Conservation (phyloP, 108 stramenopile genomes). For the Schizochytrium sp. region DNA sequence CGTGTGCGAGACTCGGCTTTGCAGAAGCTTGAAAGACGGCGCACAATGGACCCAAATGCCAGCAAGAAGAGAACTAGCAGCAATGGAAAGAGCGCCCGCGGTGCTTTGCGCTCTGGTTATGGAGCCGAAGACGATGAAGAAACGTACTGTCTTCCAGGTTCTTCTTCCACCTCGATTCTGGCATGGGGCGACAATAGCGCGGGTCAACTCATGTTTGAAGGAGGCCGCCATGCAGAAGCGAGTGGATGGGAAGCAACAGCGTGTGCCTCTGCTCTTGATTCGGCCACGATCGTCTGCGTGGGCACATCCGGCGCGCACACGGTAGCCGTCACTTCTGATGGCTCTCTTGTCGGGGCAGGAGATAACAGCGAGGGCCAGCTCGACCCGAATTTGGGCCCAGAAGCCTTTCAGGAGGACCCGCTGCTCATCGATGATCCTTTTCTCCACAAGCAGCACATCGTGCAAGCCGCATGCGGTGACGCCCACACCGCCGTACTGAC, state of each 20-base stretch:
- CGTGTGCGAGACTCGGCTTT: no score
- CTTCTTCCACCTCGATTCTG: neutral
- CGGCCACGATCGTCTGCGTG: neutral
- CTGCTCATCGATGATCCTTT: slow-evolving; percentile 17
- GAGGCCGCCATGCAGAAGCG: neutral
- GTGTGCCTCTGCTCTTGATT: neutral
- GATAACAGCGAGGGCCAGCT: slow-evolving; percentile 47
- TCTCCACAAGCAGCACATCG: slow-evolving; percentile 23
- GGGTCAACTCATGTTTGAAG: neutral
- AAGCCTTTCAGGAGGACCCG: neutral
- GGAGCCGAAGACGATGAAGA: no score
- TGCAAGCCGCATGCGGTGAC: slow-evolving; percentile 32
- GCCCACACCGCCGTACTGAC: slow-evolving; percentile 39
- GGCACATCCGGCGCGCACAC: slow-evolving; percentile 29
- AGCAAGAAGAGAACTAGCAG: no score
- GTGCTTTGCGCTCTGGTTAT: no score
- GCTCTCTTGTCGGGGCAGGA: slow-evolving; percentile 30
- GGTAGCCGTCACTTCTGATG: slow-evolving; percentile 33
- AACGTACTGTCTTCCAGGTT: neutral
- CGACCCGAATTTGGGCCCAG: neutral
- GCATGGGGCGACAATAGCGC: neutral
- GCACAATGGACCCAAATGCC: no score
- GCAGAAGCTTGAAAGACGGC: no score
- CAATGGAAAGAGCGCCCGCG: no score
- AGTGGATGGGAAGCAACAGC: neutral